phyloP scores from a whole-genome alignment of 805 yeast species.

The Candida bentonensis region DNA sequence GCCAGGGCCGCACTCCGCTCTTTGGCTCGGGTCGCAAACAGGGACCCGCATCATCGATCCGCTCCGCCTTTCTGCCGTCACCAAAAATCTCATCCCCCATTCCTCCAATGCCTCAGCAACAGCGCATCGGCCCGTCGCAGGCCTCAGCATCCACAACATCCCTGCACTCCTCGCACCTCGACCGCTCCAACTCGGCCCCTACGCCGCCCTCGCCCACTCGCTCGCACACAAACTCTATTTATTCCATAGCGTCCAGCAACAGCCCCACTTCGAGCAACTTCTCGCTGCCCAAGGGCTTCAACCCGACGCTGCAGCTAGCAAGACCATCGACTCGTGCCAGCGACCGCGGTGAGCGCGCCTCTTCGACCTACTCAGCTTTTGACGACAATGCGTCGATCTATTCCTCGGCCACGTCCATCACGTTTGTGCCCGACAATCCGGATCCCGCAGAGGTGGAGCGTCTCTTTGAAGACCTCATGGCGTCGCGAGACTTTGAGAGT shows the following conservation, averaged over 20 bases:
- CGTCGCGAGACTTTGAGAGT: constrained; percentile 52
- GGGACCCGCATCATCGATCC: background rate
- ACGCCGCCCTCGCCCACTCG: background rate
- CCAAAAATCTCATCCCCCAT: background rate
- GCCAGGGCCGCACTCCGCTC: no score
- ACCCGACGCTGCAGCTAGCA: background rate
- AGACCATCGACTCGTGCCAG: background rate
- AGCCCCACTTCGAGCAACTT: background rate
- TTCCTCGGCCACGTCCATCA: background rate
- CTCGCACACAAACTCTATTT: constrained; percentile 1
- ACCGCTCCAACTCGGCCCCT: background rate
- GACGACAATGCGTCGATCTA: background rate
- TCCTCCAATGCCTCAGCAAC: constrained; percentile 1
- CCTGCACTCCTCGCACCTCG: background rate
- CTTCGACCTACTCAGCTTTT: background rate
- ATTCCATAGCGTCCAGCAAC: background rate
- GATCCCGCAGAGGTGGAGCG: constrained; percentile 51
- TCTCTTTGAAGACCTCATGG: constrained; percentile 60
- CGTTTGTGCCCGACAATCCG: background rate
- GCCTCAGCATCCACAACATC: background rate
- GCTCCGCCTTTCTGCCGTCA: constrained; percentile 1
- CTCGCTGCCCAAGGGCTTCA: background rate
- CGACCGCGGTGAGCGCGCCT: constrained; percentile 1
- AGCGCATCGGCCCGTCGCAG: background rate
- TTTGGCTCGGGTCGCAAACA: no score